These are phyloP conservation scores for Yarrowia osloensis DNA, from an alignment of 805 yeast genomes.

Conservation along the genomic window DNA sequence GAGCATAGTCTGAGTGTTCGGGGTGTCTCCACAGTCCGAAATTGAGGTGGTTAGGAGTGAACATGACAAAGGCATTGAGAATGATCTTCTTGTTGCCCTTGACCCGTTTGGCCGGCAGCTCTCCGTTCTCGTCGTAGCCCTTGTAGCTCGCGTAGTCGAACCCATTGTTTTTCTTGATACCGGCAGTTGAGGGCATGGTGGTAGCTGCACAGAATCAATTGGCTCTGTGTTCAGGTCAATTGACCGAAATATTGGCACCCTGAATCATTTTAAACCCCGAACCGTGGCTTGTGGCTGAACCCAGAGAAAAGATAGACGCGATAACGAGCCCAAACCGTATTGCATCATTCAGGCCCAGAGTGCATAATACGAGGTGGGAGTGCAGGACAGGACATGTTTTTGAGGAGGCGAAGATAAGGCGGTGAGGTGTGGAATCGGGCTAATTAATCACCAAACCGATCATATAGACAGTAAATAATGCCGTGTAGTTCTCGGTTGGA, in stretches of 20 bases:
- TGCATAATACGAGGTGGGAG: not conserved
- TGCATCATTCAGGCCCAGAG: not conserved
- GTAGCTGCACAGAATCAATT: not conserved
- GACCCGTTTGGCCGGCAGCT: conserved; percentile 8
- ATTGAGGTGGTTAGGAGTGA: conserved; percentile 5
- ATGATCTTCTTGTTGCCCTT: conserved; percentile 16
- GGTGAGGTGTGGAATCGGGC: too few species aligned
- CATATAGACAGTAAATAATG: too few species aligned
- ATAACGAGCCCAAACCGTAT: not conserved
- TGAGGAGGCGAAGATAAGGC: too few species aligned
- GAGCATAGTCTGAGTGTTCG: not conserved
- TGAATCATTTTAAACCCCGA: not conserved
- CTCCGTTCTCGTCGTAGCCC: conserved; percentile 1
- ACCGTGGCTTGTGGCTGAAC: conserved; percentile 25
- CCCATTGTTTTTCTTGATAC: not conserved
- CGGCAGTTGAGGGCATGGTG: not conserved
- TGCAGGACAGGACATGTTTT: too few species aligned
- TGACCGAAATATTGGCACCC: too few species aligned
- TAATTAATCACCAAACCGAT: too few species aligned
- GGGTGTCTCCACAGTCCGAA: conserved; percentile 4
- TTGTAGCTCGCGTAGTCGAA: not conserved
- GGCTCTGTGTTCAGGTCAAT: not conserved
- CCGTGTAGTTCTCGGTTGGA: too few species aligned
- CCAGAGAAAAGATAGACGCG: not conserved
- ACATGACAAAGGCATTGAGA: conserved; percentile 16